Base-by-base conservation (phyloP, 306 rosid species). In the Betula pendula region DNA sequence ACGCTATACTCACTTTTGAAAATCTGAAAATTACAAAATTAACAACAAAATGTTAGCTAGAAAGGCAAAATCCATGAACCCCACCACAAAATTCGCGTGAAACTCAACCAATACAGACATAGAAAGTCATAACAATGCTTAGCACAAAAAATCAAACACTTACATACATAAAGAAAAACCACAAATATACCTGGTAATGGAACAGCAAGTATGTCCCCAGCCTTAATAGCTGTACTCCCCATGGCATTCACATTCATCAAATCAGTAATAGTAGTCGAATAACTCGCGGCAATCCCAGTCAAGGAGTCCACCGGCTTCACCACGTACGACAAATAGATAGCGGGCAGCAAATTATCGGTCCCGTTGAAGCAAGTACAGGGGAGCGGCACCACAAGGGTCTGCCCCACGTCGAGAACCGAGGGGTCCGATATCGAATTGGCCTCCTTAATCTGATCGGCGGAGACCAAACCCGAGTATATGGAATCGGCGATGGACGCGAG, bases 351-450 rank as follows among this genome's bases (percentile, higher is more conserved):
- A 83, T 96, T 96, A 75, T 96, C 99, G 0, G 99, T 87, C 53
- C 99, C 99, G 70, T 96, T 96, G 74, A 92, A 96, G 77, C 99
- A 96, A 73, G 99, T 96, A 56, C 99, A 96, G 47, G 98, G 99
- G 53, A 96, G 87, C 4, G 99, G 98, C 81, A 96, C 98, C 29
- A 84, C 84, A 47, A 96, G 96, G 68, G 15, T 84, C 84, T 89
- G 96, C 2, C 98, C 99, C 42, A 92, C 94, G 10, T 96, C 99
- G 14, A 96, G 89, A 9, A 88, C 92, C 0, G 92, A 69, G 33
- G 97, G 96, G 74, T 95, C 98, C 1, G 78, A 12, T 11, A 96
- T 86, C 22, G 97, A 87, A 65, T 96, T 96, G 7, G 99, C 99
- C 81, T 96, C 99, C 20, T 84, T 69, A 14, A 96, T 86, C 88